Base-by-base conservation (phyloP, 805 yeast species). In the Saturnispora hagleri region DNA sequence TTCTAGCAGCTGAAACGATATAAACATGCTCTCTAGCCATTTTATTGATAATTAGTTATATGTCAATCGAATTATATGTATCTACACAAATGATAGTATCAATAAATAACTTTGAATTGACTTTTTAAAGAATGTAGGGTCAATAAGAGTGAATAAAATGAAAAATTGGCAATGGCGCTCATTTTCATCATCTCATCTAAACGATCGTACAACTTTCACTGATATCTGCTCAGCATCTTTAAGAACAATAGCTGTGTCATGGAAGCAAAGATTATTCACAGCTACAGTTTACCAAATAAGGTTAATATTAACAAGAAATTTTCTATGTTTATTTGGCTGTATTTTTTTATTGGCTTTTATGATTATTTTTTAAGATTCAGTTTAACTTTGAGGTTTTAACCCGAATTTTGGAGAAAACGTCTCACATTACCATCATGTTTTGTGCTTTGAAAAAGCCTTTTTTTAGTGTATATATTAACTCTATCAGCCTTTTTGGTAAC, bases 1-100 rank as follows among this genome's bases (percentile, higher is more conserved):
- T 93, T 76, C 99, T 86, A 47, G 96, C 82, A 48, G 88, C 77
- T 36, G 96, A 73, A 52, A 90, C 98, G 67, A 93, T 89, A 71
- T 91, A 91, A 47, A 89, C 99, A 63, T 60, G 56, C 53, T 65
- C 67, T 53, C 58, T 62, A 28, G 66, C 54, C 69, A 65, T 63
- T 27, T 41, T 20, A 48, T 31, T 8, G 3, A 17, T 17, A 24
- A n/a, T 38, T 31, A 31, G 4, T 31, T 31, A 31, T 31, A 31
- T 31, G 13, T 13, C 34, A 31, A 31, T 12, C 15, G 34, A 31
- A 31, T 31, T 31, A 31, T 31, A 31, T 13, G 34, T 31, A 13
- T 9, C 5, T 31, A 31, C 34, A 31, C 34, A 12, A 31, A 31
- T 13, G 34, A 31, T 5, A 31, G 34, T 31, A 31, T 31, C 34